Conservation (phyloP, 306 rosid genomes). For the Dryas octopetala region DNA sequence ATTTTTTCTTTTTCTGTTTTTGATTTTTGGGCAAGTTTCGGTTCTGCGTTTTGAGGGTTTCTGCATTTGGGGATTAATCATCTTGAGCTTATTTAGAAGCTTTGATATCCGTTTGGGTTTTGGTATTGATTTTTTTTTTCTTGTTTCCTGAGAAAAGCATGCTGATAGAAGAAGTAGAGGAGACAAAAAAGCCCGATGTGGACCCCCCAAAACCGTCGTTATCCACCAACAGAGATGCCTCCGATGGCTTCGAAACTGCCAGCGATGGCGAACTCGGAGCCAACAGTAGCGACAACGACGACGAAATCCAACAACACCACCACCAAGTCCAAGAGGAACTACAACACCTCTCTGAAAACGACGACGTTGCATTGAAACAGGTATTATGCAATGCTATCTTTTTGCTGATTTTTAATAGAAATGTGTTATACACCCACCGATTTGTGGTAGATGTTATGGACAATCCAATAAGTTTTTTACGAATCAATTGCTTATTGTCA, state of each 20-base stretch:
- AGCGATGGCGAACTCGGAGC: conserved; percentile 52
- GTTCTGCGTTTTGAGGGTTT: no score
- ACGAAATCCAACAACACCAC: background rate
- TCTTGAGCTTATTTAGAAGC: no score
- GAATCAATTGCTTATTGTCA: background rate
- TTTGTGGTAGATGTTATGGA: no score
- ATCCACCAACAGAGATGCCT: conserved; percentile 19
- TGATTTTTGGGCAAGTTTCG: no score
- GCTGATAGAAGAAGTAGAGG: conserved; percentile 31
- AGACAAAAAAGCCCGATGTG: conserved; percentile 14
- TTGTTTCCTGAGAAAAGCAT: background rate
- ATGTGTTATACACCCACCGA: background rate
- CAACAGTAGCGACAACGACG: conserved; percentile 23
- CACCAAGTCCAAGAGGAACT: background rate
- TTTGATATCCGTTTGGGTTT: no score
- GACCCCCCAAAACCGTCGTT: conserved; percentile 24
- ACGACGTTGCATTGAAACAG: conserved; percentile 2
- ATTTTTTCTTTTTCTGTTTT: no score
- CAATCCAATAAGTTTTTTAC: background rate
- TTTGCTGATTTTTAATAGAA: background rate
- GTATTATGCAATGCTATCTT: background rate
- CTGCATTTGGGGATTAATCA: no score
- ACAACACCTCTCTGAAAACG: background rate
- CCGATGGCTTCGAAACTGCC: conserved; percentile 63
- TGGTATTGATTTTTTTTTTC: no score